Evolutionary conservation across 2,329 filamentous ascomycete genomes (phyloP).

Genomic region (Penicillium sp.): DNA sequence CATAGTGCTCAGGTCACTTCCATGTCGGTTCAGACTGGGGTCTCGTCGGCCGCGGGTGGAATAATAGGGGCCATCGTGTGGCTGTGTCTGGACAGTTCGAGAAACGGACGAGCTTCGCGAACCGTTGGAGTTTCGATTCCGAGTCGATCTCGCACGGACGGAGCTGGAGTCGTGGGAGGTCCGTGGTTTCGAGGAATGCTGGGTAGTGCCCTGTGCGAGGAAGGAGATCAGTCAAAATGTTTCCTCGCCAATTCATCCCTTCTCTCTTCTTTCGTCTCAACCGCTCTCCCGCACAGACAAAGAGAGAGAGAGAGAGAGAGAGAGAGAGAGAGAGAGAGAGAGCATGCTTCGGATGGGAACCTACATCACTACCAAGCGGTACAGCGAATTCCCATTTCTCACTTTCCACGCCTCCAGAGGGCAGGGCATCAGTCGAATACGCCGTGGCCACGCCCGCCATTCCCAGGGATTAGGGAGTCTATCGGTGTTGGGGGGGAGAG

Average conservation of each 20-base stretch:
- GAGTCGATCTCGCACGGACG: conserved; percentile 31
- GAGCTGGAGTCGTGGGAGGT: conserved; percentile 44
- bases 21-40: conserved; percentile 38
- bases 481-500: conserved; percentile 5
- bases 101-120: conserved; percentile 46
- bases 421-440: conserved; percentile 45
- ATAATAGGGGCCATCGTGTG: conserved; percentile 35
- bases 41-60: conserved; percentile 39
- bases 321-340: background rate
- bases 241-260: background rate
- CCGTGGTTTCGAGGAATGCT: conserved; percentile 36
- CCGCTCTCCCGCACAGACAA: background rate
- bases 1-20: conserved; percentile 44
- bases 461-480: conserved; percentile 23
- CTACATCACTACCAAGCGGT: conserved; percentile 41
- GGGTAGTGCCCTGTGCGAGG: conserved; percentile 24
- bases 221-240: conserved; percentile 21
- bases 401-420: conserved; percentile 38
- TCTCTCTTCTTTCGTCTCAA: background rate
- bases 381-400: conserved; percentile 45
- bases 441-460: conserved; percentile 49
- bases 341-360: conserved; percentile 18
- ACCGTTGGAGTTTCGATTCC: conserved; percentile 39
- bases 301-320: background rate
- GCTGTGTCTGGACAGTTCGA: conserved; percentile 32